These are phyloP conservation scores for Linum tenue DNA, from an alignment of 345 rosid species.

Conservation along the genomic window DNA sequence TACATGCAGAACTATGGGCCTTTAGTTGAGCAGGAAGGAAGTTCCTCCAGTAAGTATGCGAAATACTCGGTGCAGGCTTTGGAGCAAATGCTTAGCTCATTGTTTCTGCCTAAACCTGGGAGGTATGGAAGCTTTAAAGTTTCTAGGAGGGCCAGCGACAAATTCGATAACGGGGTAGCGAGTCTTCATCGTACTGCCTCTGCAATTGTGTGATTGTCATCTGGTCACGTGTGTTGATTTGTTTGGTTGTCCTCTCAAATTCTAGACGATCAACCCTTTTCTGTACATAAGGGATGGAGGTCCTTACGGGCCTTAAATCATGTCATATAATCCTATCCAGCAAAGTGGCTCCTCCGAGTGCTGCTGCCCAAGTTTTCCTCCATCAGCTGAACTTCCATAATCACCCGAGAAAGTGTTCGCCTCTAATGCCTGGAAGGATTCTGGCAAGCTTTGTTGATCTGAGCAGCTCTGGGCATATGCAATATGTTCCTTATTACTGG, in stretches of 20 bases:
- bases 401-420: not conserved
- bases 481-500: not conserved
- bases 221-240: too few species aligned
- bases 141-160: conserved; percentile 41
- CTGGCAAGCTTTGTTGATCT: not conserved
- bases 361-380: not conserved
- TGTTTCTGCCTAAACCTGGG: conserved; percentile 66
- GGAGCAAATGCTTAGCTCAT: conserved; percentile 76
- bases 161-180: conserved; percentile 36
- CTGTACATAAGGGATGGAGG: not conserved
- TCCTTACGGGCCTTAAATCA: not conserved
- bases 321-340: too few species aligned
- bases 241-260: not conserved
- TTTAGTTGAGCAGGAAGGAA: conserved; percentile 73
- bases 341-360: not conserved
- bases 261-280: not conserved
- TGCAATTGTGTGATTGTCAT: conserved; percentile 20
- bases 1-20: conserved; percentile 98
- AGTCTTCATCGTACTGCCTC: conserved; percentile 47
- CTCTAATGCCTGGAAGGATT: not conserved
- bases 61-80: conserved; percentile 72
- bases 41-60: conserved; percentile 60
- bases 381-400: not conserved
- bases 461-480: not conserved
- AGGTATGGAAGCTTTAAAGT: conserved; percentile 83